Conservation (phyloP, 192 early-diverging fungal species). For the Dispira simplex region DNA sequence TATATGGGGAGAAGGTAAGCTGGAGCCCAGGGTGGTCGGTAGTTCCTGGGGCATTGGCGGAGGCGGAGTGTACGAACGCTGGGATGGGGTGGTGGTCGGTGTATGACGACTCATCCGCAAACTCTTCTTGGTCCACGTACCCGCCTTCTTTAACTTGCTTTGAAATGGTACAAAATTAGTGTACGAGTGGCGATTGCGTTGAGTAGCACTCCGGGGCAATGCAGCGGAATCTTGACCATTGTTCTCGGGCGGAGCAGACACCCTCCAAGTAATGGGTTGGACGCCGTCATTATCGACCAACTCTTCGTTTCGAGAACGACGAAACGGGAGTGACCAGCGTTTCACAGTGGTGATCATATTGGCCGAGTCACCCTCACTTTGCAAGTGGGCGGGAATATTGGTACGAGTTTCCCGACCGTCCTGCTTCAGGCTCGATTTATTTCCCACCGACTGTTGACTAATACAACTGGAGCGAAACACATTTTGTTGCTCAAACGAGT, state of each 20-base stretch:
- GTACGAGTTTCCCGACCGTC: not conserved
- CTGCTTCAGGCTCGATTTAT: not conserved
- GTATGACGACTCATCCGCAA: not conserved
- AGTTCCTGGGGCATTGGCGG: too few relatives aligned
- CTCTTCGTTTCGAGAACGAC: not conserved
- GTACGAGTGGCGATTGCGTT: slow-evolving; percentile 3
- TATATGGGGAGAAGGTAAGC: too few relatives aligned
- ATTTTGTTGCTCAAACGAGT: slow-evolving; percentile 12
- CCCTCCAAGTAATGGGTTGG: not conserved
- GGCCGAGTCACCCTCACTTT: not conserved
- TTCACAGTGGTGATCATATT: not conserved
- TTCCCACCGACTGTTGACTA: not conserved
- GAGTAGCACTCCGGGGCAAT: not conserved
- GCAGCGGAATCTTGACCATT: not conserved
- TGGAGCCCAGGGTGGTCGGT: too few relatives aligned
- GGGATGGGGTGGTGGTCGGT: too few relatives aligned
- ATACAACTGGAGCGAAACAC: slow-evolving; percentile 12
- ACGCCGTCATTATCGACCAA: not conserved
- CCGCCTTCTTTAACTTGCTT: slow-evolving; percentile 1
- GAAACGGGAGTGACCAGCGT: slow-evolving; percentile 11
- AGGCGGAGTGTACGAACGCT: too few relatives aligned
- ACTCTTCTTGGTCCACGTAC: slow-evolving; percentile 6
- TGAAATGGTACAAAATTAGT: slow-evolving; percentile 1
- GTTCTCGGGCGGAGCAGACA: not conserved
- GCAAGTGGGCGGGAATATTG: not conserved